These are phyloP conservation scores for Xylariaceae sp. DNA, from an alignment of 2,329 filamentous ascomycete species.

Conservation along the genomic window DNA sequence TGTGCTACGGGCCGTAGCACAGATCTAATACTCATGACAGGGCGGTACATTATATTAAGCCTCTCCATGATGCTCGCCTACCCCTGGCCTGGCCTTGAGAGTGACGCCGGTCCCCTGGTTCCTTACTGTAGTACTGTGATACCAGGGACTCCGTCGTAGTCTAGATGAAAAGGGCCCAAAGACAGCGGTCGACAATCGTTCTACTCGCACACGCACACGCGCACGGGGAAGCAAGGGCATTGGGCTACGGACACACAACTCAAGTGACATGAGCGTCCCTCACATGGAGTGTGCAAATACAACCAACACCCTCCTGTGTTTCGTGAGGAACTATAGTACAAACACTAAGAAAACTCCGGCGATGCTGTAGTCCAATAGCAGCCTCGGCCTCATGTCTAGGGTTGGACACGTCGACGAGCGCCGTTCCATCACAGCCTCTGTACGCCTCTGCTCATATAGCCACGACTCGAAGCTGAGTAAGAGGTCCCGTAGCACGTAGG, in stretches of 20 bases:
- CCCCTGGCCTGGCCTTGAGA: no score
- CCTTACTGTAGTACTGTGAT: no score
- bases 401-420: neutral
- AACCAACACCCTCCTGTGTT: neutral
- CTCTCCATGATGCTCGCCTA: no score
- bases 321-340: neutral
- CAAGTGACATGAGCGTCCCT: neutral
- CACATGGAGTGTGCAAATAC: neutral
- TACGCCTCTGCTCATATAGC: neutral
- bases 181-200: no score
- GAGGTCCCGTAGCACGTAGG: neutral
- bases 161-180: no score
- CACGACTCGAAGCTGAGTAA: neutral
- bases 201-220: neutral
- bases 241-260: neutral
- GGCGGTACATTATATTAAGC: neutral
- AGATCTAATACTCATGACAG: neutral
- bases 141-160: no score
- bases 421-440: neutral
- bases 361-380: neutral
- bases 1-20: neutral
- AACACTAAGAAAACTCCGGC: neutral
- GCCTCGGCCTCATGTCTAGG: neutral
- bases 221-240: neutral
- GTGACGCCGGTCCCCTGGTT: no score